Evolutionary conservation across 768 basidiomycete genomes (phyloP), one percentile per base, ranked within the genome.

Genomic region (Russula sp.): DNA sequence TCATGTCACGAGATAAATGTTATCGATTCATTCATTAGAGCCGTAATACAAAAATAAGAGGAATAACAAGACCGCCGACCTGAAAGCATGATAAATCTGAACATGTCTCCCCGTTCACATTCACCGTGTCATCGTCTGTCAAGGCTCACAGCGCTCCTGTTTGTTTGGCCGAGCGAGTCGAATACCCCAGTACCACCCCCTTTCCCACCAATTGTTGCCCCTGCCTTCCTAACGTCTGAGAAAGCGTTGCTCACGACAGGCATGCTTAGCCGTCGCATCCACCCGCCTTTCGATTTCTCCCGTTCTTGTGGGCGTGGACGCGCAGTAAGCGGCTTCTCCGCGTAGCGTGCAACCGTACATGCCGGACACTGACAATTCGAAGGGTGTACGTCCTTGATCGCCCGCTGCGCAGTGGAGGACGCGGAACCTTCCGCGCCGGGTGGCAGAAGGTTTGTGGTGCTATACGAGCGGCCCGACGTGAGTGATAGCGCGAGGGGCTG

Each of bases 201-300:
- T 42, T 54, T 63, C 51, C 52, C 62, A 16, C 46, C 52, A 3
- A 43, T 8, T 18, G 25, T 8, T 18, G 25, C 35, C 11, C 39
- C 57, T 9, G n/a, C 69, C 67, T 77, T 79, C 74, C 79, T 82
- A 54, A 78, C 77, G 53, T 87, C 86, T 29, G 81, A 79, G 68
- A 89, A 84, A 39, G 83, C 81, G 49, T 78, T 77, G 46, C 68
- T 64, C n/a, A 81, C 75, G 5, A 77, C 79, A 1, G 88, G 88
- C 86, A 90, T 88, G 66, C 89, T 90, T 60, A 91, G 70, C 58
- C 88, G 76, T 22, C 88, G 75, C 64, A 90, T 87, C 89, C 89
- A 90, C 0, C 86, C 81, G 60, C 80, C 86, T 9, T 83, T 77
- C 66, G 85, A 85, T 56, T 83, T 80, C 46, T 79, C 70, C 35